Conservation (phyloP, 164 flowering plant genomes). For the Sextonia rubra region DNA sequence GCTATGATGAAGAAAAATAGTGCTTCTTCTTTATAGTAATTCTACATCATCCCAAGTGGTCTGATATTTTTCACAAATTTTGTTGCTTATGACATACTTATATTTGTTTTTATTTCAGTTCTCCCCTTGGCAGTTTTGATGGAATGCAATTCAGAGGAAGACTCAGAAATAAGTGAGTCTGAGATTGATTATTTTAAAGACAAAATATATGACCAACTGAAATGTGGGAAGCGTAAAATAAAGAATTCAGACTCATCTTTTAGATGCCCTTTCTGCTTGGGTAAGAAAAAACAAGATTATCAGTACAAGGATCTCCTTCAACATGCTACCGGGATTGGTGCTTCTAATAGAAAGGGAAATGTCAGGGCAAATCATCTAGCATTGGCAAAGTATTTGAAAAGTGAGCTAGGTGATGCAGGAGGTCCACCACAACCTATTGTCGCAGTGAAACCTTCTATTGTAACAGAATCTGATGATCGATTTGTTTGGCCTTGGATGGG, state of each 20-base stretch:
- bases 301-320: conserved; percentile 67
- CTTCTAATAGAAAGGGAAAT: conserved; percentile 55
- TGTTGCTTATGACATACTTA: neutral
- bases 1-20: too few relatives aligned
- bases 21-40: neutral
- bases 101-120: neutral
- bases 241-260: conserved; percentile 37
- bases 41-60: neutral
- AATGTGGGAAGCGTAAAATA: conserved; percentile 41
- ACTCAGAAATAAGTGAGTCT: conserved; percentile 84
- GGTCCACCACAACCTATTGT: neutral
- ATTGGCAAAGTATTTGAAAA: conserved; percentile 56
- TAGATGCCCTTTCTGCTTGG: conserved; percentile 84
- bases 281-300: conserved; percentile 86
- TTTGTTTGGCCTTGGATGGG: conserved; percentile 23
- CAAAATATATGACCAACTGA: conserved; percentile 54
- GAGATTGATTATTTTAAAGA: conserved; percentile 51
- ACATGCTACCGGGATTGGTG: conserved; percentile 76
- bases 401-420: conserved; percentile 29
- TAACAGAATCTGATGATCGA: conserved; percentile 3
- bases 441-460: neutral
- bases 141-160: conserved; percentile 61
- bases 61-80: neutral
- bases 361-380: conserved; percentile 83
- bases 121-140: conserved; percentile 16